Evolutionary conservation across 352 stramenopile genomes (phyloP), one percentile per base, ranked within the genome.

Genomic region (Globisporangium cylindrosporum): DNA sequence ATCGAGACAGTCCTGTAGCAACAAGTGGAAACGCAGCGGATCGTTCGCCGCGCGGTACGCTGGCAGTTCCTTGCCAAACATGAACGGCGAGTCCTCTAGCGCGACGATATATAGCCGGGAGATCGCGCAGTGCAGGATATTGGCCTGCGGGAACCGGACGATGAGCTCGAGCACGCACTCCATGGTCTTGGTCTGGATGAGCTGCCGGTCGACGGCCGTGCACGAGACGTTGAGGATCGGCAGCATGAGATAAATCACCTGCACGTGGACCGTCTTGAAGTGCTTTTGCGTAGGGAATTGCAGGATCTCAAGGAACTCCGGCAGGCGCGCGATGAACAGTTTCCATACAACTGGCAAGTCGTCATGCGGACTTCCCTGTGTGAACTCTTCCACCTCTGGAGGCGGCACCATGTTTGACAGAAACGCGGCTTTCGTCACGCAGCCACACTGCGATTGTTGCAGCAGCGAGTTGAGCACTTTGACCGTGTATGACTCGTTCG

Each of bases 101-200:
- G 75, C 83, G 34, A 91, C 83, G 66, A 93, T 92, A 60, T 85
- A 93, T 25, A 93, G 70, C 7, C 86, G 73, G 2, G 77, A 77
- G 46, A 91, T 87, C 22, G 82, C 79, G 51, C 79, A 91, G 53
- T 80, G 84, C 46, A 91, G 68, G 68, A 82, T 96, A 64, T 73
- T 92, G 65, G 98, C 90, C 38, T 95, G 86, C 0, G 98, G 73
- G 73, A 95, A 98, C 5, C 93, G 82, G 25, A 97, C 71, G 68
- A 98, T 90, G 43, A 99, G 79, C 70, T 98, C 92, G 20, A 98
- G 87, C 5, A 88, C 68, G 15, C 65, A 49, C 53, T 86, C 76
- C 27, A 91, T 80, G 2, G 74, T 79, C 62, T 75, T 65, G 18
- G 75, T 58, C 0, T 66, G 56, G 59, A 88, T 78, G 22, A 89